Evolutionary conservation across 2,329 filamentous ascomycete genomes (phyloP), one percentile per base, ranked within the genome.

Genomic region (Coniochaeta sp.): DNA sequence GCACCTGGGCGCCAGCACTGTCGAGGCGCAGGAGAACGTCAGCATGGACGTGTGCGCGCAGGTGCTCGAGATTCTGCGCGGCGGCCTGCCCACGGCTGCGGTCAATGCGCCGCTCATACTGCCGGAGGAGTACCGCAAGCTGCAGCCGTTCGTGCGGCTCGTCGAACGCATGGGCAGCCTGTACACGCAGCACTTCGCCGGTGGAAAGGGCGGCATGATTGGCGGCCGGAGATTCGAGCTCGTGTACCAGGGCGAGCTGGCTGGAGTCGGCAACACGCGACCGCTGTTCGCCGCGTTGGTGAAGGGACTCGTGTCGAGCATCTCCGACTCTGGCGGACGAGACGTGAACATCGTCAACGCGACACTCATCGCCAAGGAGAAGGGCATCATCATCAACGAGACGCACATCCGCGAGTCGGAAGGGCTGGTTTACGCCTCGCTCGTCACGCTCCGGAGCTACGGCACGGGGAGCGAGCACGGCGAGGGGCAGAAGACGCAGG

Each of bases 261-360:
- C 89, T 0, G 79, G 76, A 17, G 82, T 92, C 63, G 82, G 82
- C 63, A 93, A 90, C 65, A 93, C 90, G 1, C 87, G 90, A 57
- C 90, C 90, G 0, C 80, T 95, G 2, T 91, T 90, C 64, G 89
- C 90, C 0, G 90, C 90, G 0, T 76, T 93, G 1, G 84, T 93
- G 64, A 93, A 92, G 70, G 90, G 90, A 0, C 80, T 95, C 0
- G 81, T 90, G 7, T 81, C 82, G 1, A 84, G 85, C 1, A 89
- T 93, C 65, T 88, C 84, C 60, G 85, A 86, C 60, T 77, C 81
- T 0, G 86, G 88, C 40, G 86, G 82, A 0, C 72, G 84, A 14
- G 87, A 89, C 67, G 87, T 93, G 67, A 93, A 93, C 74, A 91
- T 95, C 62, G 90, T 95, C 66, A 93, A 95, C 68, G 90, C 90